Evolutionary conservation across 345 rosid species (phyloP), one percentile per base, ranked within the genome.

Genomic region (Eucalyptus sp.): DNA sequence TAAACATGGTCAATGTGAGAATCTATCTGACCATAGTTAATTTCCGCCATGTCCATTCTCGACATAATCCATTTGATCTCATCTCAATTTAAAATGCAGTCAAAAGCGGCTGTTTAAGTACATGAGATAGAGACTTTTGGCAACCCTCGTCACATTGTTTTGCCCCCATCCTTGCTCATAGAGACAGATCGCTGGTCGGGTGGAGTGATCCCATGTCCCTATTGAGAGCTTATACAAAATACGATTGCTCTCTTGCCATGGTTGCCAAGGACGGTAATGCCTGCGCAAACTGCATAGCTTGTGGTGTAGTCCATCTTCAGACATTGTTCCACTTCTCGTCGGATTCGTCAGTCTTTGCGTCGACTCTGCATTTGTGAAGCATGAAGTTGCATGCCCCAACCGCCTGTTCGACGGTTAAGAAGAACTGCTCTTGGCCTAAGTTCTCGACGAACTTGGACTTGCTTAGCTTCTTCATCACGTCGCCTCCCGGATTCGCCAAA

Each of bases 401-500:
- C 4, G 99, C 99, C 92, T 96, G 98, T 90, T 94, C 99, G 50
- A 96, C 98, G 6, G 99, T 96, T 66, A 97, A 50, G 87, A 93
- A 94, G 87, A 98, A 93, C 99, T 95, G 96, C 87, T 96, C 97
- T 58, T 94, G 94, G 10, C 99, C 99, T 52, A 98, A 71, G 7
- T 88, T 92, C 62, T 96, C 99, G 2, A 95, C 88, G 87, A 95
- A 91, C 90, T 93, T 93, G 86, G 99, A 90, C 90, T 95, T 95
- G 93, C 93, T 94, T 20, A 97, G 93, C 94, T 97, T 97, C 96
- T 96, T 97, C 95, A 92, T 95, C 89, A 97, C 95, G 86, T 97
- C 99, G 44, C 97, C 94, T 90, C 97, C 99, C 7, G 99, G 99
- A 91, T 97, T 97, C 3, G 96, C 98, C 92, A 96, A 27, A 31